Percentiles rank a stretch among this genome's conserved stretches.
Conservation (phyloP, 208 protist species). For the Trypanosomatidae sp. region DNA sequence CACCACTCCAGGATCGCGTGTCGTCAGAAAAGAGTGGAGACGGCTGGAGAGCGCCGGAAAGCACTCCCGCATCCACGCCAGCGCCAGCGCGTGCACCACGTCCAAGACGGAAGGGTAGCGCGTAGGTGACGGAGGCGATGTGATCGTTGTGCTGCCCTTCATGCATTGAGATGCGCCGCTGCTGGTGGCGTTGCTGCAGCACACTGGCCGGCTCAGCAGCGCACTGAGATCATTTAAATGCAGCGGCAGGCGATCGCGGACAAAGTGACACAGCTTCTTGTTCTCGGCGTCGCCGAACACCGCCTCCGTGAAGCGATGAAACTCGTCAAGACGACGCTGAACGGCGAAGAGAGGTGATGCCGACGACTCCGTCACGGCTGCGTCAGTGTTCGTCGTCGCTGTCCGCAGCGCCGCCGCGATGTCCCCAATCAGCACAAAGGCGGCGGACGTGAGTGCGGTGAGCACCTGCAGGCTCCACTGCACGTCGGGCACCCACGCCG, state of each 20-base stretch:
- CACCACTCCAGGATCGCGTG: constrained; percentile 19
- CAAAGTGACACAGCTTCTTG: constrained; percentile 18
- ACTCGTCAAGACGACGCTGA: too few species aligned
- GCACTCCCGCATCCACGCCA: constrained; percentile 23
- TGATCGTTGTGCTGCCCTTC: background rate
- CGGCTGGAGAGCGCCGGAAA: constrained; percentile 10
- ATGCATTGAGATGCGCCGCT: too few species aligned
- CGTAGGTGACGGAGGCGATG: background rate
- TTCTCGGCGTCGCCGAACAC: constrained; percentile 20
- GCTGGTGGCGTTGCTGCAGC: background rate
- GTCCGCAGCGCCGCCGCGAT: constrained; percentile 18
- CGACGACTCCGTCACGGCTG: too few species aligned
- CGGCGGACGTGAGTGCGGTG: constrained; percentile 23
- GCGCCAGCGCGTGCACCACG: constrained; percentile 29
- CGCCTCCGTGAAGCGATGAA: constrained; percentile 11
- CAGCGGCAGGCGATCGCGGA: constrained; percentile 25
- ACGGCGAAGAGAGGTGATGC: too few species aligned
- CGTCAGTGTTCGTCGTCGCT: too few species aligned
- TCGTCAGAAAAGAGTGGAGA: constrained; percentile 21
- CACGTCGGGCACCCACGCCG: constrained; percentile 30
- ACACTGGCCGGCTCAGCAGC: constrained; percentile 12
- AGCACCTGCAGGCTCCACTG: constrained; percentile 18
- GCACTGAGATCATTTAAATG: constrained; percentile 9
- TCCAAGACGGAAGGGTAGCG: constrained; percentile 34
- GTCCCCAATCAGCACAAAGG: constrained; percentile 28